Base-by-base conservation (phyloP, 352 stramenopile species). In the Phytophthora pistaciae region DNA sequence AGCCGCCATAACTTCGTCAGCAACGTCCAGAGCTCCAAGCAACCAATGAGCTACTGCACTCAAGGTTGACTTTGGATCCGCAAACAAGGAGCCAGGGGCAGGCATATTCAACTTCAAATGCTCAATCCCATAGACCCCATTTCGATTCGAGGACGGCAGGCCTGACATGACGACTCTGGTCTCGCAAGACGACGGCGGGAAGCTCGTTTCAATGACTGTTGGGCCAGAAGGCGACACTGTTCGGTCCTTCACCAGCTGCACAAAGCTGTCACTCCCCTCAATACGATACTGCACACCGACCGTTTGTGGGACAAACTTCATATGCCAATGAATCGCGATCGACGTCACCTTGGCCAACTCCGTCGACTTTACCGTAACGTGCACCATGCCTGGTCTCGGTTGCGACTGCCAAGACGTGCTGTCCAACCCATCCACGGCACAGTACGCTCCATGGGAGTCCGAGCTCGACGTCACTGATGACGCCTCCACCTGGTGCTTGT, bases 351-450 rank as follows among this genome's bases (percentile, higher is more conserved):
- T 78, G 2, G 52, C 66, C 42, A 90, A 44, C 4, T 88, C 74
- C 0, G 61, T 33, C 18, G 79, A 68, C 5, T 70, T 77, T 23
- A 97, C 60, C 11, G 59, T 74, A 60, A 91, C 89, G 42, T 85
- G 75, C 23, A 88, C 85, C 20, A 77, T 53, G 0, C 88, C 87
- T 1, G 71, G 87, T 40, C 68, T 71, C 21, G 74, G 72, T 49
- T 90, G 78, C 10, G 90, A 94, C 55, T 93, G 83, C 90, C 90
- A 97, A 44, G 83, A 94, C n/a, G 85, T 91, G 11, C 64, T 74
- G 1, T 90, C 74, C 14, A 61, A 64, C 25, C 74, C 79, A 74
- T 97, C 82, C 6, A 96, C 66, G 0, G 85, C 87, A 14, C 87
- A 77, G 27, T 85, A 73, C 0, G 83, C 76, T 38, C 70, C 68